Conservation (phyloP, 208 protist genomes). For the Leishmania martiniquensis region DNA sequence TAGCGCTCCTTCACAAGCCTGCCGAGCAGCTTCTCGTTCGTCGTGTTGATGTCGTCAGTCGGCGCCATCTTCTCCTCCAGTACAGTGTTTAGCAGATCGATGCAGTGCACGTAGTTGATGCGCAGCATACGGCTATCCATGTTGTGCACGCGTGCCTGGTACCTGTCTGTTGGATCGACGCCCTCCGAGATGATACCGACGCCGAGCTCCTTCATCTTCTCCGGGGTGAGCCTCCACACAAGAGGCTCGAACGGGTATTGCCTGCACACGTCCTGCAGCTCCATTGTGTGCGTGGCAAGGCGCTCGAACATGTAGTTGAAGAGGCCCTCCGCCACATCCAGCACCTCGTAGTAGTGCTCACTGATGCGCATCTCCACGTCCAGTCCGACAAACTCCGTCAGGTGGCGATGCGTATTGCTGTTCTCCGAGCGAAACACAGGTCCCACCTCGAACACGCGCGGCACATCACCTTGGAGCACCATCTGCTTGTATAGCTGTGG, state of each 20-base stretch:
- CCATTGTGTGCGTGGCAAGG: slow-evolving; percentile 67
- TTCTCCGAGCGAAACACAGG: slow-evolving; percentile 99
- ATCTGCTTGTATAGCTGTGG: slow-evolving; percentile 99
- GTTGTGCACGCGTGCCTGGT: slow-evolving; percentile 82
- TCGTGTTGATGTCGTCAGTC: slow-evolving; percentile 95
- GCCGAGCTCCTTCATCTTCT: slow-evolving; percentile 83
- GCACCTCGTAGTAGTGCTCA: slow-evolving; percentile 99
- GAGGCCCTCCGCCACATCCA: slow-evolving; percentile 96
- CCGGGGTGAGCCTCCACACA: slow-evolving; percentile 81
- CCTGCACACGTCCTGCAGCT: slow-evolving; percentile 84
- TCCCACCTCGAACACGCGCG: slow-evolving; percentile 95
- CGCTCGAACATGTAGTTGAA: slow-evolving; percentile 98
- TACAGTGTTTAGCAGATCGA: slow-evolving; percentile 93
- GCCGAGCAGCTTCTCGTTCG: slow-evolving; percentile 97
- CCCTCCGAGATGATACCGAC: slow-evolving; percentile 82
- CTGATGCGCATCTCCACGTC: slow-evolving; percentile 99
- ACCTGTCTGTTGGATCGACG: slow-evolving; percentile 75
- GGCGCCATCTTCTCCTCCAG: slow-evolving; percentile 81
- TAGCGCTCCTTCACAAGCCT: slow-evolving; percentile 98
- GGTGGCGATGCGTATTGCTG: slow-evolving; percentile 99
- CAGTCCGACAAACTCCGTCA: slow-evolving; percentile 99
- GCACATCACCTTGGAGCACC: slow-evolving; percentile 96
- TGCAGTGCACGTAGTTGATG: slow-evolving; percentile 93
- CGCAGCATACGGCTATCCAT: slow-evolving; percentile 83
- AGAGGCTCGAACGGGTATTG: slow-evolving; percentile 96